Conservation (phyloP, 2,329 filamentous ascomycete species). For the Septoria linicola region DNA sequence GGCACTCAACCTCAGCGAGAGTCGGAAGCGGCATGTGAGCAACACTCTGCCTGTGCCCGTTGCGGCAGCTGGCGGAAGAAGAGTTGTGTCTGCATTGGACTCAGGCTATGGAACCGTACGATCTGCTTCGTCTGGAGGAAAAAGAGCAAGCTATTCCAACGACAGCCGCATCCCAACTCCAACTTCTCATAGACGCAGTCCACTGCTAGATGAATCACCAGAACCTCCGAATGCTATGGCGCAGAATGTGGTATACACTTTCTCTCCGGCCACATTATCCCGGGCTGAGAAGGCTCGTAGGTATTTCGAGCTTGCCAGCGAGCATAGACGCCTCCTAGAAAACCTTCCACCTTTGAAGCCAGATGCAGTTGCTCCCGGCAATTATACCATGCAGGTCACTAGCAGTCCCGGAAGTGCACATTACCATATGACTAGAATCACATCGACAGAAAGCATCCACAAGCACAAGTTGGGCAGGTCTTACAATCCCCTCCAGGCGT, state of each 20-base stretch:
- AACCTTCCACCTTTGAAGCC: conserved; percentile 70
- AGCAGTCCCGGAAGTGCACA: conserved; percentile 44
- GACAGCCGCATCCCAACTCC: conserved; percentile 15
- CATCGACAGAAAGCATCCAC: conserved; percentile 38
- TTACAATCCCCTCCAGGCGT: conserved; percentile 91
- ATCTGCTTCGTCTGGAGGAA: conserved; percentile 56
- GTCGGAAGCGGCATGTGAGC: conserved; percentile 63
- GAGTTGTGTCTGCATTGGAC: conserved; percentile 44
- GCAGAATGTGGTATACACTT: conserved; percentile 59
- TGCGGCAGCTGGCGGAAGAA: conserved; percentile 51
- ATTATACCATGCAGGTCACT: conserved; percentile 41
- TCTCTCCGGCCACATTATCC: conserved; percentile 76
- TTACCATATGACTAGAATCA: conserved; percentile 41
- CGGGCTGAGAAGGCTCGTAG: conserved; percentile 81
- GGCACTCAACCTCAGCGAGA: conserved; percentile 84
- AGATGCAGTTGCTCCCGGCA: conserved; percentile 44
- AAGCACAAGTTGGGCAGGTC: conserved; percentile 58
- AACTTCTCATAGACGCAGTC: conserved; percentile 16
- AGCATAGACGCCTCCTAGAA: conserved; percentile 79
- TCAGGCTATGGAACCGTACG: conserved; percentile 32
- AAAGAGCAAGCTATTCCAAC: conserved; percentile 17
- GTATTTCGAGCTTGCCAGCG: conserved; percentile 79
- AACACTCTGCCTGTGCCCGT: conserved; percentile 55
- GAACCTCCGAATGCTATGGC: conserved; percentile 8
- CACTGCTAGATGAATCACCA: conserved; percentile 6